Percentiles rank a stretch among this genome's conserved stretches.
phyloP scores from a whole-genome alignment of 306 rosid genomes.

The Vigna angularis region DNA sequence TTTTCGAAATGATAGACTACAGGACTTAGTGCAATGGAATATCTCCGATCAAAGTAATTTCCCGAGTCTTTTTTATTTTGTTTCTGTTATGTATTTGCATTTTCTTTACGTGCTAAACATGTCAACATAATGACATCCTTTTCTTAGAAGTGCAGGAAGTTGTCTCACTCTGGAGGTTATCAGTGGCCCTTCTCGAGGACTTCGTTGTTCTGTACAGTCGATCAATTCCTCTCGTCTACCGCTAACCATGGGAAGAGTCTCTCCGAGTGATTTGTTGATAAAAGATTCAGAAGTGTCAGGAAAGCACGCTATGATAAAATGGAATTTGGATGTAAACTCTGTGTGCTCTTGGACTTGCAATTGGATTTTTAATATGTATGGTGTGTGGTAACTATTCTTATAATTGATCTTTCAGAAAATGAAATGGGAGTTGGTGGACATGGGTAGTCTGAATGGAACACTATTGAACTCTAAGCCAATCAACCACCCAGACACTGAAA shows the following conservation, averaged over 20 bases:
- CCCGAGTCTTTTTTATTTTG: conserved; percentile 42
- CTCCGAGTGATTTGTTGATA: conserved; percentile 79
- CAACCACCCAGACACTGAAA: conserved; percentile 70
- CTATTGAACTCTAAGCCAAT: conserved; percentile 76
- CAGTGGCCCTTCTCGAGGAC: conserved; percentile 86
- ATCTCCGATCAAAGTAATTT: conserved; percentile 79
- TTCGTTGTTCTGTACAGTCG: conserved; percentile 62
- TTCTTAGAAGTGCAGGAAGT: conserved; percentile 95
- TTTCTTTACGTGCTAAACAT: conserved; percentile 52
- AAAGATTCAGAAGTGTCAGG: conserved; percentile 95
- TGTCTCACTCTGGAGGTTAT: conserved; percentile 89
- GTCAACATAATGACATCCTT: conserved; percentile 70
- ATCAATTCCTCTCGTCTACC: conserved; percentile 66
- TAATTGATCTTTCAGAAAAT: conserved; percentile 64
- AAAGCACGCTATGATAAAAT: conserved; percentile 85
- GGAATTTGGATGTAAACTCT: conserved; percentile 82
- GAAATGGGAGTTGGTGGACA: conserved; percentile 97
- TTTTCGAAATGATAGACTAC: conserved; percentile 53
- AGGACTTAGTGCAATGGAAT: conserved; percentile 49
- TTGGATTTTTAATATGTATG: conserved; percentile 37
- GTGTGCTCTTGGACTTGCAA: conserved; percentile 36
- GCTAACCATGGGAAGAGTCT: conserved; percentile 81
- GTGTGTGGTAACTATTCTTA: conserved; percentile 37
- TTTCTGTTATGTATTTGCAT: conserved; percentile 35
- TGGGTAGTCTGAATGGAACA: conserved; percentile 98